phyloP scores from a whole-genome alignment of 2,329 filamentous ascomycete species.

The Niveomyces coronatus region DNA sequence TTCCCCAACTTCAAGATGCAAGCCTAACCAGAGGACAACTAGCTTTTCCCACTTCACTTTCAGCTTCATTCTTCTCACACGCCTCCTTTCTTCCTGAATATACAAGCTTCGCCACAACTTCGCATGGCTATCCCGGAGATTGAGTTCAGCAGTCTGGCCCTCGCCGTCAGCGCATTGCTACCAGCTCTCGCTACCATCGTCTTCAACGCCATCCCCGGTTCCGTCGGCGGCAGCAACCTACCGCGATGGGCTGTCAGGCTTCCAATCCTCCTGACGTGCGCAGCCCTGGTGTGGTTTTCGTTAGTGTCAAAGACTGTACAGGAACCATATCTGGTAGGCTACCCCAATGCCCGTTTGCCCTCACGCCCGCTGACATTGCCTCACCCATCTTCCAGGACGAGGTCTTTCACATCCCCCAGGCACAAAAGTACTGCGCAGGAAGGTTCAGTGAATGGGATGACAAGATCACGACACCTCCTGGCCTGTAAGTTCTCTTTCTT shows the following conservation, averaged over 20 bases:
- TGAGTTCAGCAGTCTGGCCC: constrained; percentile 1
- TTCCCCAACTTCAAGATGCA: too few relatives aligned
- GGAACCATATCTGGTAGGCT: constrained; percentile 43
- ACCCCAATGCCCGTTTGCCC: too few relatives aligned
- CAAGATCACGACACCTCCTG: constrained; percentile 94
- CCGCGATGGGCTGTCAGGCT: constrained; percentile 9
- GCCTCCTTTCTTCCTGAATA: not conserved
- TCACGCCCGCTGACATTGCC: too few relatives aligned
- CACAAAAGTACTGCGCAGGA: constrained; percentile 72
- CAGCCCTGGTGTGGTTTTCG: constrained; percentile 24
- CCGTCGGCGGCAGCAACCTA: constrained; percentile 6
- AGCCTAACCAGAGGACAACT: too few relatives aligned
- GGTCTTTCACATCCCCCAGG: constrained; percentile 83
- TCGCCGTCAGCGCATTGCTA: constrained; percentile 4
- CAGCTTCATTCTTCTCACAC: not conserved
- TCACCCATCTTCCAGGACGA: constrained; percentile 57
- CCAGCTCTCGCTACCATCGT: constrained; percentile 5
- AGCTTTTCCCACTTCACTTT: too few relatives aligned
- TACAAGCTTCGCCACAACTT: not conserved
- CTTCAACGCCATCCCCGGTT: constrained; percentile 8
- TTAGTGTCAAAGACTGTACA: constrained; percentile 30
- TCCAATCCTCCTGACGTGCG: constrained; percentile 7
- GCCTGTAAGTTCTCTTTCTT: constrained; percentile 45
- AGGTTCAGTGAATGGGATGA: constrained; percentile 78
- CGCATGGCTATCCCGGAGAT: constrained; percentile 1